Evolutionary conservation across 371 early-diverging fungal species (phyloP), one percentile per base, ranked within the genome.

Genomic region (Cokeromyces recurvatus): DNA sequence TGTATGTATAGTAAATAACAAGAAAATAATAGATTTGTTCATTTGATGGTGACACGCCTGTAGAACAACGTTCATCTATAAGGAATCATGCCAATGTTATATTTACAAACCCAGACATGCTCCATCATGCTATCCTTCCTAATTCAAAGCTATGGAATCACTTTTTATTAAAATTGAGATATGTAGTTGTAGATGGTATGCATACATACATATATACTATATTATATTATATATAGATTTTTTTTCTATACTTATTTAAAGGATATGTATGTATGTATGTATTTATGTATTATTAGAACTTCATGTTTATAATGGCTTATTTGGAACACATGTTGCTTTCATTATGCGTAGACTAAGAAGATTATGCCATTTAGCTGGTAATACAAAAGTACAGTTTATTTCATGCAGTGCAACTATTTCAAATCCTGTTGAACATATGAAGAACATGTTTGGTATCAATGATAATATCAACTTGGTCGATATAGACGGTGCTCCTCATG

Each of bases 31-130:
- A 66, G 66, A 29, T 68, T 4, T 48, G 48, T 19, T 62, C 66
- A 8, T 64, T 74, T 54, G 78, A 76, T 43, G 78, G 77, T 14
- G 76, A 80, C 51, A 77, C 79, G 9, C 68, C 70, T 7, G 23
- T 25, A n/a, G 62, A 66, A 3, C 46, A 56, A 15, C 72, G 89
- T 1, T 44, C 51, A 0, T 31, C 34, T 7, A 80, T 86, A 14
- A 59, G 86, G 15, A 59, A 65, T 7, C 46, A 50, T n/a, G 66
- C 79, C 0, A 67, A 67, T 12, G 68, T 92, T 0, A 66, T 91
- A 2, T 71, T 91, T 27, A 91, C 90, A 9, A 92, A 92, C 57
- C 90, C 90, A 2, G 92, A 92, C 49, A 90, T 87, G 69, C 59
- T 92, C 7, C 91, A 92, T 57, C 57, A 74, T 41, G 62, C 84